Evolutionary conservation across 371 early-diverging fungal genomes (phyloP), one percentile per base, ranked within the genome.

Genomic region (Apophysomyces ossiformis): DNA sequence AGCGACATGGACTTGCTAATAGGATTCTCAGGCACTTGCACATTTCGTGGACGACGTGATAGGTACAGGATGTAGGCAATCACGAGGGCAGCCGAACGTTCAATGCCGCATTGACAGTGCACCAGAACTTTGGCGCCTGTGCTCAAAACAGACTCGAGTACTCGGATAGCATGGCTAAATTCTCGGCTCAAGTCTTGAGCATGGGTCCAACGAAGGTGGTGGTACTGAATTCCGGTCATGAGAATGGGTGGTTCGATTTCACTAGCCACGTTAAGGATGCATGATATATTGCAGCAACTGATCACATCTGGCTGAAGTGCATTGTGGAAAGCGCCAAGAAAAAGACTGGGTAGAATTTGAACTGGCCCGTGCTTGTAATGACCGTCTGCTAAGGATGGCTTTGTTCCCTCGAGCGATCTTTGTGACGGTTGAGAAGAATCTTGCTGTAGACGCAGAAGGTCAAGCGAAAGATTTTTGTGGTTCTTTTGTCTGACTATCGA

Each of bases 201-300:
- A 41, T 77, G 75, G 11, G 75, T 77, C 78, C 78, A 77, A 8
- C 58, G 63, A 0, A 77, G 50, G 32, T 77, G 75, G 39, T 77
- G 70, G n/a, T 77, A 77, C 9, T 62, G 62, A 5, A 57, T 18
- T 56, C 16, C 57, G 58, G 13, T 15, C 16, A 21, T 26, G 18
- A 57, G 7, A 50, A 54, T 12, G 5, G 65, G 63, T 6, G 54
- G 46, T 9, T 73, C 65, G 12, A 91, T 81, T 67, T 93, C 93
- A 39, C 83, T 73, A 0, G 93, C 93, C 2, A 93, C 93, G 68
- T 93, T 93, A 58, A 93, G 66, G 32, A 93, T 83, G 43, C 76
- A 76, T 1, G 77, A 70, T 64, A 92, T 86, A 0, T 79, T 82
- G 56, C 75, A 72, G 6, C 58, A 50, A 7, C 63, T 50, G 5